phyloP scores from a whole-genome alignment of 345 rosid species.

The Pistacia vera region DNA sequence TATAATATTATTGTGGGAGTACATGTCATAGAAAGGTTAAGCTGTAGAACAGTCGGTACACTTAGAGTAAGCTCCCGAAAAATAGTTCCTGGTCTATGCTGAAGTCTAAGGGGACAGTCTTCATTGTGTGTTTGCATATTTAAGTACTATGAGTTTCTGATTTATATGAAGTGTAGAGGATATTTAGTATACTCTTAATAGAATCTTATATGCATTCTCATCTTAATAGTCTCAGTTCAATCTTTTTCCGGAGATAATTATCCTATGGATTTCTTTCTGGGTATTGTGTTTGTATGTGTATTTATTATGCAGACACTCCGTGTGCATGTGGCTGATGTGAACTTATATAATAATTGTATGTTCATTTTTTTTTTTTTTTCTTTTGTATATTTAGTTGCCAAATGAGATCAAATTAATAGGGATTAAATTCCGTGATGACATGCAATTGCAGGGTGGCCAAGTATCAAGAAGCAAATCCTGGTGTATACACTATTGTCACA shows the following conservation, averaged over 20 bases:
- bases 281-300: neutral
- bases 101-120: neutral
- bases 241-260: neutral
- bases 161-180: neutral
- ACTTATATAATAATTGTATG: neutral
- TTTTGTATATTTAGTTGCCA: neutral
- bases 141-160: neutral
- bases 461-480: conserved; percentile 98
- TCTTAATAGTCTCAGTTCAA: neutral
- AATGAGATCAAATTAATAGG: neutral
- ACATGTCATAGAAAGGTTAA: no score
- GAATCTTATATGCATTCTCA: neutral
- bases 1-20: neutral
- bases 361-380: neutral
- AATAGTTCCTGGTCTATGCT: neutral
- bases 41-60: neutral
- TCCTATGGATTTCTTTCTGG: neutral
- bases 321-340: neutral
- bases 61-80: neutral
- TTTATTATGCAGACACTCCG: neutral
- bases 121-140: neutral
- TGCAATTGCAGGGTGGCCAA: conserved; percentile 76
- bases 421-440: neutral
- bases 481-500: conserved; percentile 81
- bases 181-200: neutral